These are phyloP conservation scores for Talaromyces islandicus DNA, from an alignment of 2,329 filamentous ascomycete species.

Conservation along the genomic window DNA sequence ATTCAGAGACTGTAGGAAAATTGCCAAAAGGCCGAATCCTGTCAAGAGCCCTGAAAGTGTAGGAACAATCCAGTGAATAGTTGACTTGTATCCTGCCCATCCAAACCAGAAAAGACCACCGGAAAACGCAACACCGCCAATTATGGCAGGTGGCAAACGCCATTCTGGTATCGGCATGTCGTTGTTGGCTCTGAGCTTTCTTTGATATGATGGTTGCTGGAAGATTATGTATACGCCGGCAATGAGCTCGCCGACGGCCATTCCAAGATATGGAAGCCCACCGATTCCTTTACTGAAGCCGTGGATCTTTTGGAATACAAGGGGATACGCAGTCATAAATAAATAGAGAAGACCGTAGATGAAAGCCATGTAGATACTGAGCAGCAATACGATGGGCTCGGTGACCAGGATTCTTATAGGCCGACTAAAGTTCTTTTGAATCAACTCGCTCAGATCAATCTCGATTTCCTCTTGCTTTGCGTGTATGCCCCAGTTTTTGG, in stretches of 20 bases:
- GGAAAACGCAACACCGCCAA: constrained; percentile 41
- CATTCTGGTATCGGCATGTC: constrained; percentile 34
- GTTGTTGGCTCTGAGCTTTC: constrained; percentile 28
- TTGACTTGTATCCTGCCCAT: constrained; percentile 31
- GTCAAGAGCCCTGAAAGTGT: constrained; percentile 38
- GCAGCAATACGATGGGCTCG: constrained; percentile 38
- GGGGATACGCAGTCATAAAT: constrained; percentile 41
- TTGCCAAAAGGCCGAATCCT: constrained; percentile 43
- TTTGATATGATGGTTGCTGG: constrained; percentile 33
- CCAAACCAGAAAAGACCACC: constrained; percentile 40
- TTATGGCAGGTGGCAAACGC: constrained; percentile 42
- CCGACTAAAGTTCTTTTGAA: constrained; percentile 49
- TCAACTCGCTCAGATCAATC: constrained; percentile 44
- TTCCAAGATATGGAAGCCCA: constrained; percentile 38
- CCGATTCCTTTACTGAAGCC: constrained; percentile 35
- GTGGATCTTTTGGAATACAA: constrained; percentile 36
- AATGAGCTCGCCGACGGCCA: constrained; percentile 20
- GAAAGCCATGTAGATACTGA: constrained; percentile 35
- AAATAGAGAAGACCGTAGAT: constrained; percentile 30
- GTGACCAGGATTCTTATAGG: constrained; percentile 39
- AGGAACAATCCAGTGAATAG: constrained; percentile 36
- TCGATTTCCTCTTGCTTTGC: constrained; percentile 54
- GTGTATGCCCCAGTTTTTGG: constrained; percentile 57
- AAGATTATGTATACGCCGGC: constrained; percentile 30
- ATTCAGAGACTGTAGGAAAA: constrained; percentile 44